Evolutionary conservation across 192 early-diverging fungal genomes (phyloP).

Genomic region (Powellomyces hirtus): DNA sequence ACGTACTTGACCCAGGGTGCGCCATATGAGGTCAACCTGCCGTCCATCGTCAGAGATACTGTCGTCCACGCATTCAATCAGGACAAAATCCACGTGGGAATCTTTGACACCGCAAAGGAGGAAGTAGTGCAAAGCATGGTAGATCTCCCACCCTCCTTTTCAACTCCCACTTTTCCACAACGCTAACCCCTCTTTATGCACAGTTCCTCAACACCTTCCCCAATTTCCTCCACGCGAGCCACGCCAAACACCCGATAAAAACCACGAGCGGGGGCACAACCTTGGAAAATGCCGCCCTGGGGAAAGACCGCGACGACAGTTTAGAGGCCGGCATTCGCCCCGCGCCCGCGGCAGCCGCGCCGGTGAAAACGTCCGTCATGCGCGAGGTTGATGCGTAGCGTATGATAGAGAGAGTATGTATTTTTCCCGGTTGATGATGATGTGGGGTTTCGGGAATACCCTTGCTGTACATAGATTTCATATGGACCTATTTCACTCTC

Average conservation of each 20-base stretch:
- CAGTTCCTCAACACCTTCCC: constrained; percentile 26
- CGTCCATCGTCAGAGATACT: background rate
- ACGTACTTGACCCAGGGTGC: constrained; percentile 8
- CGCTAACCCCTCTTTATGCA: too few species aligned
- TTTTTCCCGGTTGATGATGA: too few species aligned
- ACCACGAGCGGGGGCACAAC: too few species aligned
- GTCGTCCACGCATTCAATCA: background rate
- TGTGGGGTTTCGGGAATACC: too few species aligned
- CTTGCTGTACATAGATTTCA: too few species aligned
- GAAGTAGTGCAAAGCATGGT: constrained; percentile 30
- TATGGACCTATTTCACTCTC: too few species aligned
- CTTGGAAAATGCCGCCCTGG: background rate
- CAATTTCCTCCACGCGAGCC: constrained; percentile 6
- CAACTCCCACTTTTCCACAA: background rate
- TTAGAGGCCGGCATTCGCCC: background rate
- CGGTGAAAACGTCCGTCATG: too few species aligned
- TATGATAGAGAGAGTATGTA: too few species aligned
- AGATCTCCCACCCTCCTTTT: background rate
- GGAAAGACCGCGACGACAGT: background rate
- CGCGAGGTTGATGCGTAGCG: too few species aligned
- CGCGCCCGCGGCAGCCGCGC: too few species aligned
- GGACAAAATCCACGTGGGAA: constrained; percentile 11
- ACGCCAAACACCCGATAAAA: background rate
- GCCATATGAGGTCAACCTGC: constrained; percentile 30
- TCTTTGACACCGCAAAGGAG: constrained; percentile 23